phyloP scores from a whole-genome alignment of 805 yeast species.

The Blastobotrys attinorum region DNA sequence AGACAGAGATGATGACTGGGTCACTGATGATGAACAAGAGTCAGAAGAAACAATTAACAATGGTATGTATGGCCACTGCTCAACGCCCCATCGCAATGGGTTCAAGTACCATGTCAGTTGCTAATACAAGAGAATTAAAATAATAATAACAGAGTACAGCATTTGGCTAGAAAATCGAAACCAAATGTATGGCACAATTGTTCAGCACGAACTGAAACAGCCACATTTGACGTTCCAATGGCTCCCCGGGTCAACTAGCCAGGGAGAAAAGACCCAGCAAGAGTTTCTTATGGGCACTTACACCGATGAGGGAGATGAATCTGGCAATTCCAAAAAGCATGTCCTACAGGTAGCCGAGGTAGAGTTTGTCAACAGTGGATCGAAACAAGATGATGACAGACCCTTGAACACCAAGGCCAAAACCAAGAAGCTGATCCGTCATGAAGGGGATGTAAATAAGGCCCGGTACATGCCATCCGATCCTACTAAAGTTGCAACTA shows the following conservation, averaged over 20 bases:
- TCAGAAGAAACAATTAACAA: background rate
- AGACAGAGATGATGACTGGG: background rate
- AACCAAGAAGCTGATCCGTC: slow-evolving; percentile 46
- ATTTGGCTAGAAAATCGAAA: slow-evolving; percentile 55
- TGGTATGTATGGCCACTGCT: background rate
- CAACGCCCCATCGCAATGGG: background rate
- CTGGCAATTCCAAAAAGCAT: background rate
- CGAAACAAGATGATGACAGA: slow-evolving; percentile 26
- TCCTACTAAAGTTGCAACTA: slow-evolving; percentile 43
- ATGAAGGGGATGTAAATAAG: slow-evolving; percentile 59
- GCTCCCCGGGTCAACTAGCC: slow-evolving; percentile 38
- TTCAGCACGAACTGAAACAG: slow-evolving; percentile 45
- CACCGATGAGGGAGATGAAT: slow-evolving; percentile 26
- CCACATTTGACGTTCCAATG: slow-evolving; percentile 51
- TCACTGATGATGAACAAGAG: background rate
- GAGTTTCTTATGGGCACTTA: slow-evolving; percentile 51
- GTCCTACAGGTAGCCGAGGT: background rate
- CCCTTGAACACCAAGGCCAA: background rate
- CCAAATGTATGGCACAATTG: slow-evolving; percentile 43
- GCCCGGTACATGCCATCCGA: slow-evolving; percentile 46
- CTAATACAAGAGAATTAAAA: slow-evolving; percentile 2
- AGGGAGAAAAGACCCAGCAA: slow-evolving; percentile 23
- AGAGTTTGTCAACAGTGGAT: slow-evolving; percentile 25
- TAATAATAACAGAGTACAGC: slow-evolving; percentile 33
- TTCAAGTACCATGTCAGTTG: background rate